Evolutionary conservation across 345 rosid species (phyloP), one percentile per base, ranked within the genome.

Genomic region (Gossypioides kirkii): DNA sequence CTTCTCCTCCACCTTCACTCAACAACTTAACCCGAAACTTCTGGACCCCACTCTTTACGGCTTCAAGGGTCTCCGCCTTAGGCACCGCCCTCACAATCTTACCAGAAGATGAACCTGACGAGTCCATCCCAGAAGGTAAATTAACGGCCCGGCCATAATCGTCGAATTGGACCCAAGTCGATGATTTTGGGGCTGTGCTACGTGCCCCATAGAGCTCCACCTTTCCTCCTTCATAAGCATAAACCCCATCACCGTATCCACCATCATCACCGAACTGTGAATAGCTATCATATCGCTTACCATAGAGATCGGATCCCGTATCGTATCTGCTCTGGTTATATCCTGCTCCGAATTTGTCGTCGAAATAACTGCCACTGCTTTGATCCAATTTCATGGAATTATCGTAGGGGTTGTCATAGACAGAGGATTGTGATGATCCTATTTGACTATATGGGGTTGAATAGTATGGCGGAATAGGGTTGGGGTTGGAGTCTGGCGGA

Each of bases 81-180:
- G 97, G 99, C 7, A 91, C 87, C 11, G 99, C 99, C 78, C 94
- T 84, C 49, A 89, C 98, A 56, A 93, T 89, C 89, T 96, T 96
- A 13, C 84, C 78, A 47, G 89, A 83, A 23, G 78, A 79, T 0
- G 79, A 77, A 59, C 78, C 72, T 10, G 85, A 81, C 0, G 88
- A 83, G 23, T 88, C 95, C 83, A 85, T 87, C 16, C 79, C 87
- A 7, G 94, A 87, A 52, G 89, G 76, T 7, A 84, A 13, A 77
- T 83, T 86, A 73, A 93, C 86, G 42, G 97, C 75, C 63, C 99
- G 82, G 46, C 99, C 98, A 77, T 89, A 96, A 83, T 96, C 99
- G 72, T 96, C 99, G 38, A 96, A 96, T 77, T 82, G 76, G 0
- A 91, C 80, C 74, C 86, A 88, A 50, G 87, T 78, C 0, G 97